These are phyloP conservation scores for Suillus americanus DNA, from an alignment of 768 basidiomycete species.

Conservation along the genomic window DNA sequence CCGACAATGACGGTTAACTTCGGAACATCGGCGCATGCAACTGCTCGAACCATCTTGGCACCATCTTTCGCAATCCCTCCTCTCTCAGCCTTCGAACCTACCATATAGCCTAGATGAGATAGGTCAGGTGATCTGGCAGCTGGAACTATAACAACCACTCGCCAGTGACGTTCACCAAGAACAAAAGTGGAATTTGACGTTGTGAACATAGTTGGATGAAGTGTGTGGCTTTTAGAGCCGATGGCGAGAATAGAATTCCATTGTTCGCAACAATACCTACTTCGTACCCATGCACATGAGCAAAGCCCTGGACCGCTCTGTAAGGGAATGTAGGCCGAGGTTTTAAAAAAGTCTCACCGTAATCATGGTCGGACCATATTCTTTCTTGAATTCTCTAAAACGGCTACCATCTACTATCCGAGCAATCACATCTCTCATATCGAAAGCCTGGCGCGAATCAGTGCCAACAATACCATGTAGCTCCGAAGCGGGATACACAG, in stretches of 20 bases:
- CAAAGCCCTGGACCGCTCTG: slow-evolving; percentile 62
- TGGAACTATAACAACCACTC: slow-evolving; percentile 6
- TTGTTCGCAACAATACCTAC: slow-evolving; percentile 95
- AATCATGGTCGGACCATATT: slow-evolving; percentile 88
- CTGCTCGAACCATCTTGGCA: slow-evolving; percentile 96
- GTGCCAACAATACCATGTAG: slow-evolving; percentile 91
- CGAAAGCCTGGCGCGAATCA: slow-evolving; percentile 84
- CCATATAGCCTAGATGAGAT: slow-evolving; percentile 75
- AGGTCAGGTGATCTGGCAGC: slow-evolving; percentile 8
- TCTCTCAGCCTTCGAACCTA: slow-evolving; percentile 91
- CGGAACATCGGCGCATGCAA: slow-evolving; percentile 91
- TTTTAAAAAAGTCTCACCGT: slow-evolving; percentile 49
- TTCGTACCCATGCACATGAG: slow-evolving; percentile 82
- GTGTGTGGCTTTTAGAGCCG: slow-evolving; percentile 91
- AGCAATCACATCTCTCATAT: slow-evolving; percentile 93
- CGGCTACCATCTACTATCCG: slow-evolving; percentile 88
- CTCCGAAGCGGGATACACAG: slow-evolving; percentile 77
- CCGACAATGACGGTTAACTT: slow-evolving; percentile 93
- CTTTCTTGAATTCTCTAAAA: slow-evolving; percentile 95
- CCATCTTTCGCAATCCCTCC: slow-evolving; percentile 94
- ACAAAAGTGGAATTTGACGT: slow-evolving; percentile 83
- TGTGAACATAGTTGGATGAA: slow-evolving; percentile 96
- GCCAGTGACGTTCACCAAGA: slow-evolving; percentile 95
- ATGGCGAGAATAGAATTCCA: slow-evolving; percentile 92
- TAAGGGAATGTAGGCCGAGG: slow-evolving; percentile 8